Percentiles rank a stretch among this genome's conserved stretches.
Conservation (phyloP, 768 basidiomycete genomes). For the Exsudoporus frostii region DNA sequence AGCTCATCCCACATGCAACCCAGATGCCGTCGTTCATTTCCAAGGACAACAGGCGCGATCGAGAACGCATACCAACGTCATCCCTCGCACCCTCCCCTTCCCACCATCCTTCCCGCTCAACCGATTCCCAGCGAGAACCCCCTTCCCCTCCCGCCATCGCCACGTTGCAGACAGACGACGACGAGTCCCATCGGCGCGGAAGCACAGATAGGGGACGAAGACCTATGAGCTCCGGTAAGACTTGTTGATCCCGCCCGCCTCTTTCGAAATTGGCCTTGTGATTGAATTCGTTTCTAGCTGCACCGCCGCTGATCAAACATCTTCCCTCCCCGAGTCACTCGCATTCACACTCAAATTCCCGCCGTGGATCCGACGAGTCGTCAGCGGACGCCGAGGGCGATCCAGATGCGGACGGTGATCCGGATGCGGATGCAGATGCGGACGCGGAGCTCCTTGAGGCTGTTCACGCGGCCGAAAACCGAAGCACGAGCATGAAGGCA, state of each 20-base stretch:
- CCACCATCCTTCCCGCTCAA: slow-evolving; percentile 11
- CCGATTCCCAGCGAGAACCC: slow-evolving; percentile 27
- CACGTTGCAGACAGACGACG: slow-evolving; percentile 29
- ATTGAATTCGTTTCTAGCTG: slow-evolving; percentile 13
- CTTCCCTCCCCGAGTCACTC: slow-evolving; percentile 26
- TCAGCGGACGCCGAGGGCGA: slow-evolving; percentile 31
- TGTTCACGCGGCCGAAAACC: slow-evolving; percentile 47
- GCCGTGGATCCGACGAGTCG: slow-evolving; percentile 27
- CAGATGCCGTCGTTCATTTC: slow-evolving; percentile 25
- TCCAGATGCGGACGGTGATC: slow-evolving; percentile 39
- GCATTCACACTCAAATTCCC: slow-evolving; percentile 22
- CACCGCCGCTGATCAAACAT: slow-evolving; percentile 20
- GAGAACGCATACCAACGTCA: slow-evolving; percentile 26
- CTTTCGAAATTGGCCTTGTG: background rate
- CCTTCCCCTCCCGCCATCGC: slow-evolving; percentile 33
- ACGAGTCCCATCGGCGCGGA: slow-evolving; percentile 19
- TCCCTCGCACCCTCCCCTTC: slow-evolving; percentile 20
- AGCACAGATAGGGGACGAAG: slow-evolving; percentile 26
- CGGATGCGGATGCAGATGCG: slow-evolving; percentile 32
- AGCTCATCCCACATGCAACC: slow-evolving; percentile 22
- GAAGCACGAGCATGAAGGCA: slow-evolving; percentile 33
- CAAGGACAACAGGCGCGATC: slow-evolving; percentile 27
- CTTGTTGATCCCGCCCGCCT: background rate
- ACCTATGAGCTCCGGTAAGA: slow-evolving; percentile 29
- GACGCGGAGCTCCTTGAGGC: slow-evolving; percentile 51